Evolutionary conservation across 1,284 basidiomycete species (phyloP).

Genomic region (Ceratobasidium sp.): DNA sequence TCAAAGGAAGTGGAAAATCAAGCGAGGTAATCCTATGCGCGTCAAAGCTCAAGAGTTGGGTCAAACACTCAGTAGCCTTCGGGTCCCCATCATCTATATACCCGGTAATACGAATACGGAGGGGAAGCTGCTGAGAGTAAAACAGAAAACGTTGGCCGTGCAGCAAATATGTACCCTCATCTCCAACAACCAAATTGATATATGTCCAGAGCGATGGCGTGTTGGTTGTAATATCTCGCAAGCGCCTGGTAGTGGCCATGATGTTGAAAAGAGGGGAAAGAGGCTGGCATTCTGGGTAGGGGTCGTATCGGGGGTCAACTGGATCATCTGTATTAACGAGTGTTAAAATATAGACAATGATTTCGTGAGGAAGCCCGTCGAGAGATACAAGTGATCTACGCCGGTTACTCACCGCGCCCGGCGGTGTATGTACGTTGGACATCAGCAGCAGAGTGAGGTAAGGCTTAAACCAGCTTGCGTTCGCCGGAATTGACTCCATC

Average conservation of each 20-base stretch:
- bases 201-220: conserved; percentile 3
- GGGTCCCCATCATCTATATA: too few species aligned
- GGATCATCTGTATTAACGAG: background rate
- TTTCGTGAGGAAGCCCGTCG: background rate
- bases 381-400: background rate
- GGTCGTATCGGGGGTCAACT: background rate
- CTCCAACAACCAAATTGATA: background rate
- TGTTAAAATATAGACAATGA: background rate
- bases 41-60: background rate
- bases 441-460: background rate
- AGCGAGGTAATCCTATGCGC: background rate
- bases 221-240: background rate
- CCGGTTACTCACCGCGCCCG: background rate
- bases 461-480: too few species aligned
- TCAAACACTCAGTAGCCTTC: too few species aligned
- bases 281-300: too few species aligned
- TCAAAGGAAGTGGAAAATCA: background rate
- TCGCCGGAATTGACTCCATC: too few species aligned
- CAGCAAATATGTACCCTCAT: too few species aligned
- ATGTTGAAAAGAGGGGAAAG: background rate
- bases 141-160: background rate
- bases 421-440: background rate
- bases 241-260: background rate
- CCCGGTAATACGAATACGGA: background rate
- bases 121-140: background rate